A percentile compares a stretch with the other conserved stretches of the same genome.
Evolutionary conservation across 768 basidiomycete genomes (phyloP).

Genomic region (Auricularia sp.): DNA sequence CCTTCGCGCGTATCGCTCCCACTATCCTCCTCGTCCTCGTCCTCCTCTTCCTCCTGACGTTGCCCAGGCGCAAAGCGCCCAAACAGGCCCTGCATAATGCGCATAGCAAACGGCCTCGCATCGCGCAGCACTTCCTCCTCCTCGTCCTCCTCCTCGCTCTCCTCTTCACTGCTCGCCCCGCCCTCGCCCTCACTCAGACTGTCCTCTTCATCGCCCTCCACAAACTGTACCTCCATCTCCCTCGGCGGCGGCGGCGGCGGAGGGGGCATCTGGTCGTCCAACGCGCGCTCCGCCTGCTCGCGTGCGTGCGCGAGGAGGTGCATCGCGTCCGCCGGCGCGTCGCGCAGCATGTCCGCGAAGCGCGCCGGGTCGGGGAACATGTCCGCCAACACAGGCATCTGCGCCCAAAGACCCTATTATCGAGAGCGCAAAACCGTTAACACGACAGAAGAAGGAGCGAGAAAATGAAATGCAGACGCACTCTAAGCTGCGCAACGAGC

Average conservation of each 20-base stretch:
- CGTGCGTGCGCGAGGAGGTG: slow-evolving; percentile 42
- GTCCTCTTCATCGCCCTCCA: slow-evolving; percentile 21
- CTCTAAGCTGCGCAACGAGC: slow-evolving; percentile 47
- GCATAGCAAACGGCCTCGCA: slow-evolving; percentile 11
- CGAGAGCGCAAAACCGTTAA: too few species aligned
- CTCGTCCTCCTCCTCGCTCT: slow-evolving; percentile 1
- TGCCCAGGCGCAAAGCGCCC: background rate
- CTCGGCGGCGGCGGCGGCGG: slow-evolving; percentile 44
- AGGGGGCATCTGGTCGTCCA: slow-evolving; percentile 12
- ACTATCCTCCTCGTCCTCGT: background rate
- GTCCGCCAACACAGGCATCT: background rate
- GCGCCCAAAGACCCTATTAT: background rate
- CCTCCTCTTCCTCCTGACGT: background rate
- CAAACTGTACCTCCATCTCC: slow-evolving; percentile 22
- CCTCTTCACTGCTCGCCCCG: slow-evolving; percentile 12
- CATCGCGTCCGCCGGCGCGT: slow-evolving; percentile 35
- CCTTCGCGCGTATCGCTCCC: too few species aligned
- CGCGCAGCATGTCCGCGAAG: slow-evolving; percentile 45
- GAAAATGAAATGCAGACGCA: too few species aligned
- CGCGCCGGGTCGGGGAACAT: slow-evolving; percentile 25
- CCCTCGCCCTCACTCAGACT: slow-evolving; percentile 15
- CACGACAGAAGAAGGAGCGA: too few species aligned
- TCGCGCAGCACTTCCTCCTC: slow-evolving; percentile 17
- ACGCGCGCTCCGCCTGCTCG: slow-evolving; percentile 26
- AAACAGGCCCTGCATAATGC: background rate